Evolutionary conservation across 768 basidiomycete genomes (phyloP).

Genomic region (Symmetrospora coprosmae): DNA sequence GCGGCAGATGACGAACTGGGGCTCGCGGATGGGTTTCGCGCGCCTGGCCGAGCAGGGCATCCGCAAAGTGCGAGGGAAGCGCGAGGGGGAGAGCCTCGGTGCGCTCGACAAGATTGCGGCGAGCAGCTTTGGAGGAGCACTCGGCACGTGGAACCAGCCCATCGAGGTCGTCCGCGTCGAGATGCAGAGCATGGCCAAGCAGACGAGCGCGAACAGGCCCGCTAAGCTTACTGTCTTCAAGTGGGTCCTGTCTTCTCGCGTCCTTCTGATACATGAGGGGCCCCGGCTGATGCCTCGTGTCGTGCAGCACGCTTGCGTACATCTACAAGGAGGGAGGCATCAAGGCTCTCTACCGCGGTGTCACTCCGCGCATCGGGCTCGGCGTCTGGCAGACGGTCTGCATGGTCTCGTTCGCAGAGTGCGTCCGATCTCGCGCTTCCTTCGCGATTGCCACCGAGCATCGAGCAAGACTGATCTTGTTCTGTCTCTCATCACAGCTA

Average conservation of each 20-base stretch:
- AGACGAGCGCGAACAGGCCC: constrained; percentile 57
- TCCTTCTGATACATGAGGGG: not conserved
- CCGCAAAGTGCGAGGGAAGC: constrained; percentile 60
- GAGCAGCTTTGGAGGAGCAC: constrained; percentile 68
- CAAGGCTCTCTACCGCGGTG: constrained; percentile 91
- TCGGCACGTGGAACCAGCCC: constrained; percentile 98
- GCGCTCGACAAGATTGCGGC: constrained; percentile 75
- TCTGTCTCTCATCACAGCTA: not conserved
- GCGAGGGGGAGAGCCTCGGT: constrained; percentile 57
- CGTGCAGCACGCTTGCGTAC: constrained; percentile 69
- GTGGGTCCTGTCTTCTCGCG: not conserved
- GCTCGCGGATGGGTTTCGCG: constrained; percentile 80
- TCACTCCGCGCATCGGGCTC: constrained; percentile 87
- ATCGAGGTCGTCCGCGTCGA: constrained; percentile 96
- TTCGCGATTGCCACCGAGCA: not conserved
- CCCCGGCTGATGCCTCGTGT: not conserved
- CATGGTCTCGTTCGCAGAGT: constrained; percentile 97
- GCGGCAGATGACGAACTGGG: constrained; percentile 42
- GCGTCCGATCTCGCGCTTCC: too few relatives aligned
- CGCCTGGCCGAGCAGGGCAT: constrained; percentile 74
- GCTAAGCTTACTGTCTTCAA: constrained; percentile 72
- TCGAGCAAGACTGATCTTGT: not conserved
- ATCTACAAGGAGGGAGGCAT: constrained; percentile 94
- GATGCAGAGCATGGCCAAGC: constrained; percentile 99
- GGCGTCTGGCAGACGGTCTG: constrained; percentile 95